Evolutionary conservation across 148 eudicot genomes (phyloP), one percentile per base, ranked within the genome.

Genomic region (Agrostemma githago): DNA sequence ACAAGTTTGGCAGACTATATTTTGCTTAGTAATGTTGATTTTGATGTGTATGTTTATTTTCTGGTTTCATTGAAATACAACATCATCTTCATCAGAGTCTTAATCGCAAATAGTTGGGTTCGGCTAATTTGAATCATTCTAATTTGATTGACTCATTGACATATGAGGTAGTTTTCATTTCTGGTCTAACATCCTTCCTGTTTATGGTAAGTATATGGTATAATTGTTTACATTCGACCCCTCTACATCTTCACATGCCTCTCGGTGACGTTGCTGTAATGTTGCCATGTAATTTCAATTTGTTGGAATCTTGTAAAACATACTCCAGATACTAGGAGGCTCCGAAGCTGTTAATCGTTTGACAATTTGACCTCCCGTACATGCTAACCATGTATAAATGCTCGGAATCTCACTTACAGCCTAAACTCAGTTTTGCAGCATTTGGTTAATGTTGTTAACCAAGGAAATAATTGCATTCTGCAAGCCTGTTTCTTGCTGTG

Each of bases 401-500:
- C 14, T 64, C 66, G 38, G 43, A 37, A 3, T 64, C 16, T 11
- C 43, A 11, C 43, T 64, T 14, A 43, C 43, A 64, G 39, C 68
- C 15, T 17, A 38, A 26, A 37, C 44, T 64, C 68, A 38, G 12
- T 62, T 62, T 26, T 62, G 38, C 66, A 8, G 26, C 34, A 42
- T n/a, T 66, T 26, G 1, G 34, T 26, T 26, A 26, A 26, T 26
- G 34, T 34, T 41, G 17, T 34, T 38, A 42, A 66, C 8, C 54
- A 17, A 15, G 5, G 4, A 21, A 60, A 75, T 26, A 42, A 59
- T 74, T 79, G 15, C 59, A n/a, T 12, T 17, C 4, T 40, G 62
- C 71, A 19, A 68, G 57, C 54, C 12, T 56, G 62, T 68, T 34
- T 58, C 16, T 34, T 74, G 40, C 63, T 64, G 66, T 15, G 65